Conservation (phyloP, 2,329 filamentous ascomycete species). For the Pseudogymnoascus verrucosus region DNA sequence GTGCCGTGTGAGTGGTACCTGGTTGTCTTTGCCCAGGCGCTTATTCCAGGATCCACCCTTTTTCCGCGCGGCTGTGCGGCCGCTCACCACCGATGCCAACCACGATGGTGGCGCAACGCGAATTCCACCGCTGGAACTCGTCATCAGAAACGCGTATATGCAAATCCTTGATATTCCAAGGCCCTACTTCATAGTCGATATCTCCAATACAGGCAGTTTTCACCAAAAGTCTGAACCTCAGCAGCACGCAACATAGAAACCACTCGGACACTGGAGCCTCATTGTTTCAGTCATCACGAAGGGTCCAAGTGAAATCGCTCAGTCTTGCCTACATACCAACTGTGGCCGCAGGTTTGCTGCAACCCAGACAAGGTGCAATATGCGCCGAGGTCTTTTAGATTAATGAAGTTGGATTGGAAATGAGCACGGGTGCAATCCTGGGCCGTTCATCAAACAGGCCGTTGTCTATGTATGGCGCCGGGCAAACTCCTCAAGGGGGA, state of each 20-base stretch:
- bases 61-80: constrained; percentile 3
- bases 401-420: constrained; percentile 1
- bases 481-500: background rate
- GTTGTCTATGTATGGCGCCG: constrained; percentile 8
- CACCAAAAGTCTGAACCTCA: background rate
- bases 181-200: background rate
- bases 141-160: constrained; percentile 6
- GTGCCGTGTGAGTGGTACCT: constrained; percentile 2
- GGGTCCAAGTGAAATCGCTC: constrained; percentile 2
- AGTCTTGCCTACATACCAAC: background rate
- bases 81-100: constrained; percentile 1
- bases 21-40: constrained; percentile 3
- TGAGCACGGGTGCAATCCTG: constrained; percentile 6
- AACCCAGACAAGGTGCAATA: constrained; percentile 4
- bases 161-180: background rate
- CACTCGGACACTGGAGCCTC: background rate
- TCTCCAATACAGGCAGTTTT: background rate
- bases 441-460: background rate
- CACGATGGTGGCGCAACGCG: constrained; percentile 4
- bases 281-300: constrained; percentile 2
- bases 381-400: background rate
- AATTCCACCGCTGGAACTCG: background rate
- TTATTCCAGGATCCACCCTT: background rate
- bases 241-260: background rate
- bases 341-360: background rate